These are phyloP conservation scores for Neurospora tetraspora DNA, from an alignment of 495 filamentous ascomycete genomes.

Conservation along the genomic window DNA sequence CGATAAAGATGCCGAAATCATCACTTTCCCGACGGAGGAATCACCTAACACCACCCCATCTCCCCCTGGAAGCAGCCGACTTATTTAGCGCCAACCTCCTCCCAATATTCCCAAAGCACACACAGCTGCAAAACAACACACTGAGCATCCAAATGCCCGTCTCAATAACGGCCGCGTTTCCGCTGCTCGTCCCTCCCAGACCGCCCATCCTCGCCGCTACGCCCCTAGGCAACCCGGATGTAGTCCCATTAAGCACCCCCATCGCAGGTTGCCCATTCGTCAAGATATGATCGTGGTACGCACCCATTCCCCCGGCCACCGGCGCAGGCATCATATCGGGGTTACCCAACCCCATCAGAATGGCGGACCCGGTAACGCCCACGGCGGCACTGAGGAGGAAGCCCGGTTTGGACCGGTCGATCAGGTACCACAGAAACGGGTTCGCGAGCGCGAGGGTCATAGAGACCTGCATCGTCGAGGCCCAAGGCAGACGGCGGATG, in stretches of 20 bases:
- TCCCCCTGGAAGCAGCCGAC: constrained; percentile 21
- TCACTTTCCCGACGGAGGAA: not conserved
- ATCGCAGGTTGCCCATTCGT: not conserved
- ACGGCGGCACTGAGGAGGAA: constrained; percentile 65
- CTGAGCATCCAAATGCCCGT: constrained; percentile 80
- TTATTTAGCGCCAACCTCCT: constrained; percentile 55
- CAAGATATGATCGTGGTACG: not conserved
- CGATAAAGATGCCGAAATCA: not conserved
- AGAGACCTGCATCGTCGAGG: constrained; percentile 87
- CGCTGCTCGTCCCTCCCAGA: constrained; percentile 31
- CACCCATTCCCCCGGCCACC: constrained; percentile 6
- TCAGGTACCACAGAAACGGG: constrained; percentile 89
- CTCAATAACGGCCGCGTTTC: constrained; percentile 67
- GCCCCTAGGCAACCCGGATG: not conserved
- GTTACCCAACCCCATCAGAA: constrained; percentile 55
- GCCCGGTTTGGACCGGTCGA: constrained; percentile 81
- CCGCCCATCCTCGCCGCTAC: constrained; percentile 7
- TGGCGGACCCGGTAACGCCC: constrained; percentile 60
- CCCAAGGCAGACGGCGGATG: constrained; percentile 86
- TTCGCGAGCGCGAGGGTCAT: constrained; percentile 86
- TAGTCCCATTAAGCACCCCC: not conserved
- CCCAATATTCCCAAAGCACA: constrained; percentile 96
- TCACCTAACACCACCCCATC: constrained; percentile 29
- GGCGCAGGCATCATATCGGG: constrained; percentile 68
- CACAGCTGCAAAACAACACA: constrained; percentile 84